A percentile compares a stretch with the other conserved stretches of the same genome.
These are phyloP conservation scores for Apiotrichum brassicae DNA, from an alignment of 1,284 basidiomycete genomes.

Conservation along the genomic window DNA sequence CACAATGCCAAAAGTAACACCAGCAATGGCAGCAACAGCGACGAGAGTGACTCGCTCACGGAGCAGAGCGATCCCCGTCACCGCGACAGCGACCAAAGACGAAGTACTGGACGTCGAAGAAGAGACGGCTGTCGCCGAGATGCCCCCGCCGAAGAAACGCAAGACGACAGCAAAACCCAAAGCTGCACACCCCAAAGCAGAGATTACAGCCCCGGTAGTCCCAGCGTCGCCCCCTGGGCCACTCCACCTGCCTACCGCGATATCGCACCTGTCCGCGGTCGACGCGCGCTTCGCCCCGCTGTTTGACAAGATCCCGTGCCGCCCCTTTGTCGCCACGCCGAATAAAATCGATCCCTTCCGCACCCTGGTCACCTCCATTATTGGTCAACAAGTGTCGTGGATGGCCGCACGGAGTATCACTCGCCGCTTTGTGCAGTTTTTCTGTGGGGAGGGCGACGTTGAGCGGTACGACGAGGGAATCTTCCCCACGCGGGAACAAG, in stretches of 20 bases:
- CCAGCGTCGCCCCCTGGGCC: conserved; percentile 16
- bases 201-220: not conserved
- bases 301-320: conserved; percentile 49
- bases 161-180: not conserved
- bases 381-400: conserved; percentile 89
- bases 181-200: not conserved
- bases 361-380: conserved; percentile 61
- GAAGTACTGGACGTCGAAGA: not conserved
- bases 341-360: conserved; percentile 45
- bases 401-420: conserved; percentile 76
- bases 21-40: not conserved
- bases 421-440: conserved; percentile 73
- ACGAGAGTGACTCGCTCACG: not conserved
- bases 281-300: conserved; percentile 67
- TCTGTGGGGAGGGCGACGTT: conserved; percentile 51
- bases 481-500: conserved; percentile 67
- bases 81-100: not conserved
- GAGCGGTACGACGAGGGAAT: conserved; percentile 22
- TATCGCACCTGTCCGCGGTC: conserved; percentile 59
- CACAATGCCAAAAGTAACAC: no score
- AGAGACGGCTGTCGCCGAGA: not conserved
- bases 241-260: conserved; percentile 69
- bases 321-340: conserved; percentile 21
- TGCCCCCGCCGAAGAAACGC: not conserved
- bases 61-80: not conserved